These are phyloP conservation scores for Fraxinus velutina DNA, from an alignment of 305 asterid species.

Conservation along the genomic window DNA sequence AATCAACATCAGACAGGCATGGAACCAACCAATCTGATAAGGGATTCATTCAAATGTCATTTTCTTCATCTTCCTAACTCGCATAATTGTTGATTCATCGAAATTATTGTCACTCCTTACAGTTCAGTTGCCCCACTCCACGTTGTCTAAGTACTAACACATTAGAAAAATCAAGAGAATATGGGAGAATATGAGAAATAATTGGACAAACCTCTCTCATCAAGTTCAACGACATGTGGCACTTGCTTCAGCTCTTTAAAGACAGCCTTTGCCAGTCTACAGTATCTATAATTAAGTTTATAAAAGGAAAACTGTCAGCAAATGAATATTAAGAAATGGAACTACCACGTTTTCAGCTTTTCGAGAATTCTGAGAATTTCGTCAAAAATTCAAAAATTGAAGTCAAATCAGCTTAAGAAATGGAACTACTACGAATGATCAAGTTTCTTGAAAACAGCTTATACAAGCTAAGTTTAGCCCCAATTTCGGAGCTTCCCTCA, in stretches of 20 bases:
- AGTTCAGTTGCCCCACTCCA: background rate
- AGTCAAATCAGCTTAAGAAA: background rate
- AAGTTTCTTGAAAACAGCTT: slow-evolving; percentile 3
- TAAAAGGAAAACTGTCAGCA: slow-evolving; percentile 2
- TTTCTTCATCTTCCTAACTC: background rate
- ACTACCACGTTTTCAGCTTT: background rate
- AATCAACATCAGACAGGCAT: background rate
- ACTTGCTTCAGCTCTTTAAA: slow-evolving; percentile 73
- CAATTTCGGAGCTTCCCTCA: background rate
- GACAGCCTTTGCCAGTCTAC: slow-evolving; percentile 80
- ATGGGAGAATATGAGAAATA: background rate
- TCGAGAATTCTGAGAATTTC: background rate
- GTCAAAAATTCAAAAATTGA: background rate
- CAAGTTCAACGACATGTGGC: slow-evolving; percentile 79
- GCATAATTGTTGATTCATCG: background rate
- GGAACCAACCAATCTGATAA: background rate
- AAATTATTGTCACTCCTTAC: background rate
- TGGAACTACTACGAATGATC: background rate
- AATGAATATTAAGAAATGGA: background rate
- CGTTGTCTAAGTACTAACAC: background rate
- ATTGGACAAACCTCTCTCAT: slow-evolving; percentile 67
- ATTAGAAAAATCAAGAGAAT: background rate
- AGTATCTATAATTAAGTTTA: slow-evolving; percentile 49
- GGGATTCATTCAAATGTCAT: background rate
- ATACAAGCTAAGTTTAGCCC: background rate